Evolutionary conservation across 2,329 filamentous ascomycete genomes (phyloP), one percentile per base, ranked within the genome.

Genomic region (Gyromitra esculenta): DNA sequence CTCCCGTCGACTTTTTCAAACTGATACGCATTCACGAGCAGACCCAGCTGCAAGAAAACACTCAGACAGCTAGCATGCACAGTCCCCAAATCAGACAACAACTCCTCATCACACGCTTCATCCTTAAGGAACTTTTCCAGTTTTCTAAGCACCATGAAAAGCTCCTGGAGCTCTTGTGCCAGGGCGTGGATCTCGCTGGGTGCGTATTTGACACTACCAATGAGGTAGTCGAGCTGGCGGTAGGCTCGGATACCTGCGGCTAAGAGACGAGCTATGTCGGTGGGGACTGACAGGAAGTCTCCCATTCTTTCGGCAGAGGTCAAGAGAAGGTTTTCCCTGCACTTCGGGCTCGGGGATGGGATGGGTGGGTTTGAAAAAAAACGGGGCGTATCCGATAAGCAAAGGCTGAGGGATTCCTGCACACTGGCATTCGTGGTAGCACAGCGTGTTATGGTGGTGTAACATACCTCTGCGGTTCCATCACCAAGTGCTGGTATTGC

Each of bases 181-280:
- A 68, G 37, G 5, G 15, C 50, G 8, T 41, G 37, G 9, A 81
- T 75, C 8, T 81, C 81, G 8, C 77, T 62, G 0, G 62, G 25
- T 0, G 81, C 82, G 56, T 81, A 74, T 6, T 80, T 80, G 3
- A 62, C 80, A 1, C 79, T 59, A n/a, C 75, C 80, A 1, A 70
- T 62, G 57, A 82, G 83, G 21, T 79, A 80, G 48, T 50, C 79
- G 0, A 80, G 72, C 5, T 77, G 48, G 1, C 45, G 9, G 50
- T 81, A 82, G 1, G 81, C 75, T 1, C 79, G 35, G 15, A 82
- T 80, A 11, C 80, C 79, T 1, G 83, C 57, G 0, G 71, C 77
- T 15, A 83, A 66, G 5, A 83, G 74, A 7, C 82, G 82, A 11
- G 81, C 82, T 31, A 83, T 81, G 43, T 80, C 79, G 1, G 78